phyloP scores from a whole-genome alignment of 768 basidiomycete genomes.

The Lanmaoa pseudosensibilis region DNA sequence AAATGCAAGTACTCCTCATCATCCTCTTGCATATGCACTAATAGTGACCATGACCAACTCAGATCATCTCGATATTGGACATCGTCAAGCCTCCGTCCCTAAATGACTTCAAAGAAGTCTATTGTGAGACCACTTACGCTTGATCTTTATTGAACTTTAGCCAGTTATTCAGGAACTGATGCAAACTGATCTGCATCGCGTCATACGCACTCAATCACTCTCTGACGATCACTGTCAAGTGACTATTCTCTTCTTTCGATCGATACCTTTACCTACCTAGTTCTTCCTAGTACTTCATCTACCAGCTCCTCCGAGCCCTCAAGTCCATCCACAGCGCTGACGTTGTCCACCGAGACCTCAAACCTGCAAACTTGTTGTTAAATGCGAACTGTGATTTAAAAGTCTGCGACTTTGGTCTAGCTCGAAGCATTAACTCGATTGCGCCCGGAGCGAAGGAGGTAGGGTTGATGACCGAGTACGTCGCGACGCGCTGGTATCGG shows the following conservation, averaged over 20 bases:
- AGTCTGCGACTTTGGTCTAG: conserved; percentile 87
- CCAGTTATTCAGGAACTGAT: conserved; percentile 83
- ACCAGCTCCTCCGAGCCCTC: conserved; percentile 82
- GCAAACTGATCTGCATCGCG: conserved; percentile 89
- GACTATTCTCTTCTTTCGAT: conserved; percentile 12
- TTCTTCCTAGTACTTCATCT: conserved; percentile 66
- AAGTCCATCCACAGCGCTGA: conserved; percentile 89
- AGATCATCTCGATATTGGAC: conserved; percentile 93
- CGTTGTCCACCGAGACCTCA: conserved; percentile 75
- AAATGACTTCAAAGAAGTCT: conserved; percentile 84
- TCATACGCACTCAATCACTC: conserved; percentile 86
- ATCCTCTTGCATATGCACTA: not conserved
- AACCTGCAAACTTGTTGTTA: conserved; percentile 84
- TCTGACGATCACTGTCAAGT: conserved; percentile 90
- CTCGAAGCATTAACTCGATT: conserved; percentile 59
- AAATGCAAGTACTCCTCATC: conserved; percentile 49
- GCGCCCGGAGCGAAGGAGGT: conserved; percentile 57
- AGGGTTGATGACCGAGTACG: conserved; percentile 79
- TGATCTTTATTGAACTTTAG: conserved; percentile 3
- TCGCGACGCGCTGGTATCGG: conserved; percentile 91
- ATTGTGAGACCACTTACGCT: conserved; percentile 48
- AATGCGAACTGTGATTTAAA: conserved; percentile 91
- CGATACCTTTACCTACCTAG: not conserved
- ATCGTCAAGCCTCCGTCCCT: conserved; percentile 79
- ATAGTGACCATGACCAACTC: conserved; percentile 2